Percentiles rank a stretch among this genome's conserved stretches.
phyloP scores from a whole-genome alignment of 768 basidiomycete genomes.

The Sporobolomyces phaffii region DNA sequence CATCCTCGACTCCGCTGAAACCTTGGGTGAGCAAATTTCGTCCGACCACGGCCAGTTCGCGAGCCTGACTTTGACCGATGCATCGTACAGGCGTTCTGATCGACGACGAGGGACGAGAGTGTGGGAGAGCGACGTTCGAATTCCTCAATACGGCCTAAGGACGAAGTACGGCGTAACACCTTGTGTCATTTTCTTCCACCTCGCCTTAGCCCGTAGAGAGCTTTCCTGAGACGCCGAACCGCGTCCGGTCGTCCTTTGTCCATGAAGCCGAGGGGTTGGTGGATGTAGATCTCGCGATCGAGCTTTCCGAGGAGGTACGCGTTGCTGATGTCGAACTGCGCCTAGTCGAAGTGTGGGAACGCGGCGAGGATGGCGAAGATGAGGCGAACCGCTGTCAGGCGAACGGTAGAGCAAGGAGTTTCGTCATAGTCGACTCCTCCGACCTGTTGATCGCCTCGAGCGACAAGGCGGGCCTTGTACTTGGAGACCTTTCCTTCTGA shows the following conservation, averaged over 20 bases:
- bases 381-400: slow-evolving; percentile 38
- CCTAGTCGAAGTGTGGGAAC: slow-evolving; percentile 26
- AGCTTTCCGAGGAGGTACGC: slow-evolving; percentile 42
- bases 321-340: slow-evolving; percentile 40
- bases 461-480: slow-evolving; percentile 51
- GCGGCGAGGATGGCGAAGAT: slow-evolving; percentile 43
- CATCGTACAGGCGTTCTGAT: slow-evolving; percentile 1
- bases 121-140: slow-evolving; percentile 12
- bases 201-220: slow-evolving; percentile 52
- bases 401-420: slow-evolving; percentile 39
- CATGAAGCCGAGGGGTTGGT: slow-evolving; percentile 47
- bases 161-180: no score
- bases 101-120: slow-evolving; percentile 7
- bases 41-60: background rate
- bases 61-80: background rate
- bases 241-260: background rate
- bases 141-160: no score
- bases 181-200: slow-evolving; percentile 49
- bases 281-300: slow-evolving; percentile 50
- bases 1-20: slow-evolving; percentile 14
- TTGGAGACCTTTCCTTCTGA: slow-evolving; percentile 46
- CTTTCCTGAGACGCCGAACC: slow-evolving; percentile 42
- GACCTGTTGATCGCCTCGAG: slow-evolving; percentile 49
- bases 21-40: background rate
- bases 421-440: slow-evolving; percentile 50